These are phyloP conservation scores for Amanita pseudoporphyria DNA, from an alignment of 768 basidiomycete species.

Conservation along the genomic window DNA sequence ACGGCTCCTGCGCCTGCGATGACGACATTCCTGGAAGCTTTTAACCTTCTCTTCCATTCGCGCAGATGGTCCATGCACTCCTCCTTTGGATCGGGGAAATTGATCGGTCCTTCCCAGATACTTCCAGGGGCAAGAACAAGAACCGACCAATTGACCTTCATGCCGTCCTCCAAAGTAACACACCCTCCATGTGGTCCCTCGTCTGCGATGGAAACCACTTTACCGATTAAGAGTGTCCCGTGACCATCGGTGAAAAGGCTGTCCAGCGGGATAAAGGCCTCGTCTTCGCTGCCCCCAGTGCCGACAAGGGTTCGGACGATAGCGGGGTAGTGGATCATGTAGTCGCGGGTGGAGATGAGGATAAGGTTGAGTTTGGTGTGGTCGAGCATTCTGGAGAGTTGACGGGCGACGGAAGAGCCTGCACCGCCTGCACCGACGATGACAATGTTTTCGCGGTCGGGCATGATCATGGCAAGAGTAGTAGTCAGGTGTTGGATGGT, in stretches of 20 bases:
- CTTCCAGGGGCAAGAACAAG: slow-evolving; percentile 56
- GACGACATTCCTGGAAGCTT: slow-evolving; percentile 33
- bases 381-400: slow-evolving; percentile 42
- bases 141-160: slow-evolving; percentile 38
- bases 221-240: slow-evolving; percentile 33
- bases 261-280: slow-evolving; percentile 41
- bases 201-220: slow-evolving; percentile 23
- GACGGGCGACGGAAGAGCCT: slow-evolving; percentile 34
- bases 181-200: slow-evolving; percentile 28
- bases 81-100: slow-evolving; percentile 28
- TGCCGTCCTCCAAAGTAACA: slow-evolving; percentile 41
- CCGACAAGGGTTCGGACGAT: slow-evolving; percentile 45
- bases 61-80: slow-evolving; percentile 18
- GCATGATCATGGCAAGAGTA: not conserved
- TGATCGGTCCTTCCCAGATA: slow-evolving; percentile 39
- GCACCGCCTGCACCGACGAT: slow-evolving; percentile 52
- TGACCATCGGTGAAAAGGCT: slow-evolving; percentile 36
- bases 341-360: slow-evolving; percentile 44
- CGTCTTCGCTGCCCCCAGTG: slow-evolving; percentile 32
- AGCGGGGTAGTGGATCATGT: slow-evolving; percentile 40
- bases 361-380: slow-evolving; percentile 37
- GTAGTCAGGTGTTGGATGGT: no score
- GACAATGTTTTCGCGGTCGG: slow-evolving; percentile 21
- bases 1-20: slow-evolving; percentile 51
- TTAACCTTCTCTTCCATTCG: slow-evolving; percentile 24